Conservation (phyloP, 345 rosid species). For the Citrus unshiu region DNA sequence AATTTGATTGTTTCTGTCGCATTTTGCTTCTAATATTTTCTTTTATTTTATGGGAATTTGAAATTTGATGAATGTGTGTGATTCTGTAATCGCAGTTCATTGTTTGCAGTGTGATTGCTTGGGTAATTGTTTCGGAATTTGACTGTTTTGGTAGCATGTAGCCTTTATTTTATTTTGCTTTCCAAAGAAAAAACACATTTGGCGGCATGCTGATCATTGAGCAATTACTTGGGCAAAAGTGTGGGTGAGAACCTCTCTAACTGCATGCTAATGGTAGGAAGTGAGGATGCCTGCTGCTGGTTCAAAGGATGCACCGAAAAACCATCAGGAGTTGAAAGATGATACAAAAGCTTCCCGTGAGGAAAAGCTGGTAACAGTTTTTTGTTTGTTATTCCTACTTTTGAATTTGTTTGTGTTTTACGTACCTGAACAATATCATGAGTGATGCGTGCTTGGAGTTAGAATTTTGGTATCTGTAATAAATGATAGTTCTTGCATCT, state of each 20-base stretch:
- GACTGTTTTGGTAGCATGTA: neutral
- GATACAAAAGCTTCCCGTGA: conserved; percentile 85
- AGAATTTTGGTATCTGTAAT: neutral
- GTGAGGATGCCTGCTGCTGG: conserved; percentile 99
- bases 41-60: neutral
- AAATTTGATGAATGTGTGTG: conserved; percentile 10
- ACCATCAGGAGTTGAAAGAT: conserved; percentile 70
- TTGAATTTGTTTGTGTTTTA: neutral
- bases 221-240: neutral
- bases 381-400: neutral
- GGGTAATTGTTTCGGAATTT: neutral
- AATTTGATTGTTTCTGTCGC: neutral
- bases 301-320: conserved; percentile 71
- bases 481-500: neutral
- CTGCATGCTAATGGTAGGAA: conserved; percentile 51
- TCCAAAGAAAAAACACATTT: neutral
- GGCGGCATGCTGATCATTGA: conserved; percentile 2
- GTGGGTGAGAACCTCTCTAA: conserved; percentile 19
- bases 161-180: no score
- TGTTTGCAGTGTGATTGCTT: neutral
- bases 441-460: neutral
- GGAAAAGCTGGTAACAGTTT: conserved; percentile 65
- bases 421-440: neutral
- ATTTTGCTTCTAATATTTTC: no score
- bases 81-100: neutral